Evolutionary conservation across 2,329 filamentous ascomycete genomes (phyloP), one percentile per base, ranked within the genome.

Genomic region (Sporothrix schenckii): DNA sequence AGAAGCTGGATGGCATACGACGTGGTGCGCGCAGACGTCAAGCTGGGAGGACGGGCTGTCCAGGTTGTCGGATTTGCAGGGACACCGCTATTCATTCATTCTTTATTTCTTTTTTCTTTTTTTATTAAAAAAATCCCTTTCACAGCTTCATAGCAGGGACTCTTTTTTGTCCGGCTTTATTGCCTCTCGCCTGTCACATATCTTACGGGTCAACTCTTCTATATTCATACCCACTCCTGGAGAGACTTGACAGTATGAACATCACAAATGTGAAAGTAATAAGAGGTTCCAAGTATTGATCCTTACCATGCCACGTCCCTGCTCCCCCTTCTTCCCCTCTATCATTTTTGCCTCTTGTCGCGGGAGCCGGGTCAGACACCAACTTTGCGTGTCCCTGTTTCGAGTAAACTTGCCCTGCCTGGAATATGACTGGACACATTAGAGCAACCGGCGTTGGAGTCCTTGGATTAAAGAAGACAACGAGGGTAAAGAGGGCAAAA

Each of bases 361-460:
- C 10, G 34, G 34, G 2, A 19, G 41, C 21, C 21, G 21, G 61
- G 50, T 66, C 47, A 30, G 19, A 66, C 63, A 66, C 47, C 44
- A 44, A 39, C 44, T 49, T 66, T 63, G n/a, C 21, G 41, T 27
- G 58, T 19, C n/a, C 58, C 44, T 49, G 60, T 21, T 47, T 13
- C 41, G 14, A 24, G 44, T 19, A 6, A 24, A 16, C 65, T 53
- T 67, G 65, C 41, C 24, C 34, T 47, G 49, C 65, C 44, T 67
- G 65, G 56, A 34, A 67, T 67, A 67, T 56, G 65, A 67, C 50
- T 56, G 50, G 47, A 50, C 44, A 54, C 41, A 44, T 41, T 6
- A 27, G 54, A 58, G 14, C 47, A 19, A 16, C 16, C 47, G 16
- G 49, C 49, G 19, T n/a, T 3, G 9, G 16, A 50, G 49, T 49